These are phyloP conservation scores for Suillus subluteus DNA, from an alignment of 768 basidiomycete genomes.

Conservation along the genomic window DNA sequence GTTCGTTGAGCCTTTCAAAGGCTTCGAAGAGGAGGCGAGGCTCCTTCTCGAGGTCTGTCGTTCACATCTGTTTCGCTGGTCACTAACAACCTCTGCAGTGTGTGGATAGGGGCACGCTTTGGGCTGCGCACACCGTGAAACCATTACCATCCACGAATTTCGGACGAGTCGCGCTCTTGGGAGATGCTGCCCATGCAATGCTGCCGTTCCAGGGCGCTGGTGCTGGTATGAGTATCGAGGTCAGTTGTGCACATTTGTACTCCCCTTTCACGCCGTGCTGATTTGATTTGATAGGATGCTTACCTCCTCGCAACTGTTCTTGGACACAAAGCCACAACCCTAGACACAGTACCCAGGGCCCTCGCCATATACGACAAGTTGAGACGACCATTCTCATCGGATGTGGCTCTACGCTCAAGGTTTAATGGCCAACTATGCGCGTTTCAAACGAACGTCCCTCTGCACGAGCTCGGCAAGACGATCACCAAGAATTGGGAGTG, in stretches of 20 bases:
- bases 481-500: constrained; percentile 63
- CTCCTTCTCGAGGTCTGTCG: constrained; percentile 53
- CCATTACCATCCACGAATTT: constrained; percentile 54
- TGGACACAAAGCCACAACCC: constrained; percentile 41
- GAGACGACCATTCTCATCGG: constrained; percentile 48
- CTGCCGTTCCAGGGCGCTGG: constrained; percentile 47
- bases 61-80: not conserved
- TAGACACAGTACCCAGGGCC: constrained; percentile 44
- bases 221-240: constrained; percentile 49
- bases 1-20: constrained; percentile 45
- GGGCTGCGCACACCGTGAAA: constrained; percentile 65
- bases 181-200: constrained; percentile 49
- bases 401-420: constrained; percentile 35
- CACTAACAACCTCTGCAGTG: constrained; percentile 41
- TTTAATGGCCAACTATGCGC: constrained; percentile 19
- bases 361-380: constrained; percentile 53
- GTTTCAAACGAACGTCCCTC: constrained; percentile 29
- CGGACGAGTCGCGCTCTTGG: constrained; percentile 53
- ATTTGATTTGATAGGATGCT: constrained; percentile 32
- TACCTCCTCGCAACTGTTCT: constrained; percentile 44
- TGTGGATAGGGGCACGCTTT: constrained; percentile 53
- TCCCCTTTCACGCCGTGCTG: not conserved
- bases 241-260: constrained; percentile 19
- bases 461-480: constrained; percentile 42
- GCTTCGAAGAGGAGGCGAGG: constrained; percentile 66